Evolutionary conservation across 2,329 filamentous ascomycete species (phyloP).

Genomic region (Colletotrichum australisinense): DNA sequence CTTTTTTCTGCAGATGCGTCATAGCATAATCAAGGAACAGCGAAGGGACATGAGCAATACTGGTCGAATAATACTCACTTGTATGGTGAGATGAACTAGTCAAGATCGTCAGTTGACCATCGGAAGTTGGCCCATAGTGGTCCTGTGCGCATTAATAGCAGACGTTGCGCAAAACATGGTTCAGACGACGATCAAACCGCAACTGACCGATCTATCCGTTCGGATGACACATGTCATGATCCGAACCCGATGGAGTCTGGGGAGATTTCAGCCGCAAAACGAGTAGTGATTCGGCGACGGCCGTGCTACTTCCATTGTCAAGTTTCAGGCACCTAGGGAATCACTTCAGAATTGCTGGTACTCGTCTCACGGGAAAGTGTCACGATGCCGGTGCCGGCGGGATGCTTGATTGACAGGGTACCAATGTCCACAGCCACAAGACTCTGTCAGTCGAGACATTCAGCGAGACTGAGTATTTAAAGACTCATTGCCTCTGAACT

Average conservation of each 20-base stretch:
- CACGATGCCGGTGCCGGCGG: neutral
- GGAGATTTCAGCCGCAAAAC: neutral
- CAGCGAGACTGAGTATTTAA: neutral
- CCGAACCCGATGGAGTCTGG: neutral
- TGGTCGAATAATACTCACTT: neutral
- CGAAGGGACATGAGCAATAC: neutral
- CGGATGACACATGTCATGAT: slow-evolving; percentile 30
- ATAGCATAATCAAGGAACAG: too few species aligned
- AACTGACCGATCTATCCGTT: slow-evolving; percentile 15
- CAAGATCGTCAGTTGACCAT: neutral
- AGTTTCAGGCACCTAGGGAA: slow-evolving; percentile 17
- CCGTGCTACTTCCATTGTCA: neutral
- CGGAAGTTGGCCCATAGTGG: neutral
- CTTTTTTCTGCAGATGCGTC: too few species aligned
- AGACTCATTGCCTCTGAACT: neutral
- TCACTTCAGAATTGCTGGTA: neutral
- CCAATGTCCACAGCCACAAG: neutral
- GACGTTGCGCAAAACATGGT: slow-evolving; percentile 16
- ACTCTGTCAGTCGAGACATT: neutral
- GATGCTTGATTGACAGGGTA: neutral
- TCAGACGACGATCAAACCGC: slow-evolving; percentile 35
- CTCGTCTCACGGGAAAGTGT: neutral
- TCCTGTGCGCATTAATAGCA: slow-evolving; percentile 13
- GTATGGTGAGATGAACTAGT: neutral
- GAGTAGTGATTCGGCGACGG: neutral